Base-by-base conservation (phyloP, 1,284 basidiomycete species). In the Cutaneotrichosporon sp. region DNA sequence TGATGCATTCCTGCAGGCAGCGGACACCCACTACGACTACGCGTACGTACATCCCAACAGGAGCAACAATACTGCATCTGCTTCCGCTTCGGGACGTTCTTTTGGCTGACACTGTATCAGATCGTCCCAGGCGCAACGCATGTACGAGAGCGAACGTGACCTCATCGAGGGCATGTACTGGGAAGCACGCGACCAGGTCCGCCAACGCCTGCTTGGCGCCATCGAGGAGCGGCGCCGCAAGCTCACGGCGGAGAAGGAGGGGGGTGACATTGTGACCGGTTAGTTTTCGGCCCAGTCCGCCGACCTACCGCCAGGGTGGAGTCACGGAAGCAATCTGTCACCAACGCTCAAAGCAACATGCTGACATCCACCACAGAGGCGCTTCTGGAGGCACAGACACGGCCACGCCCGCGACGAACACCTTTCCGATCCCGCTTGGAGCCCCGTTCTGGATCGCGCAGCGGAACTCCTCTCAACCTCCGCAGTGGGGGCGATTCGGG, bases 221-320 rank as follows among this genome's bases (percentile, higher is more conserved):
- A 68, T 79, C 30, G 79, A 80, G 58, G 79, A 80, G 55, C 59
- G 77, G 26, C 59, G 77, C 42, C 68, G 75, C 58, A 76, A 77
- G 51, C 61, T 79, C 35, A 67, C 75, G 37, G 79, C 79, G 51
- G 79, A 80, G 60, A 79, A 79, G 63, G 79, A 80, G 47, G 75
- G 76, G n/a, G 74, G 75, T 12, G 77, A 78, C 44, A 65, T 77
- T 10, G 71, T 76, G 8, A 65, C 76, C 8, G 77, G 77, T 78
- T 49, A 60, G 76, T 71, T 37, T 26, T 35, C 37, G 30, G 46
- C 10, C 23, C 9, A 22, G 33, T 17, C 47, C 39, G 39, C 17
- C 26, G 26, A n/a, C n/a, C n/a, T n/a, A n/a, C n/a, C n/a, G n/a
- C n/a, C n/a, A n/a, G n/a, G n/a, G 14, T 38, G 36, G 7, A 8